phyloP scores from a whole-genome alignment of 1,284 basidiomycete genomes.

The Ganoderma meredithae region DNA sequence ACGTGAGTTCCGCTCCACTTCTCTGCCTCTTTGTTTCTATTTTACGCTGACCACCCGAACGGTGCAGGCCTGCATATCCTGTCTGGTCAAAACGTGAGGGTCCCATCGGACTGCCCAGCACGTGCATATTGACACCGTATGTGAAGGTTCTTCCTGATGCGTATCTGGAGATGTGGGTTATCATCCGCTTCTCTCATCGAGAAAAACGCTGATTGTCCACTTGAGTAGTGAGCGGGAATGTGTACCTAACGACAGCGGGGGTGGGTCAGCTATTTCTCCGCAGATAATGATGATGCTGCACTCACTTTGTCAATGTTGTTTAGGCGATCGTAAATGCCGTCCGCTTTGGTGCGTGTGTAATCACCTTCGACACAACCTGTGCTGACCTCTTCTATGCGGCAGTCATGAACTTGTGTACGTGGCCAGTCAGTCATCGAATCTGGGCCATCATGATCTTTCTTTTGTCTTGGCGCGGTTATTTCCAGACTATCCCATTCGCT shows the following conservation, averaged over 20 bases:
- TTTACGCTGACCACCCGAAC: background rate
- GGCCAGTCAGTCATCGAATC: background rate
- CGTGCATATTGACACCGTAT: background rate
- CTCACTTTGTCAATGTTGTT: background rate
- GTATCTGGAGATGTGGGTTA: background rate
- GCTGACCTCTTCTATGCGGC: too few relatives aligned
- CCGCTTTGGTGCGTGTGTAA: background rate
- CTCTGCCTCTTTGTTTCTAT: background rate
- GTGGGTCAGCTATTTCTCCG: background rate
- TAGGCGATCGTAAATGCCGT: background rate
- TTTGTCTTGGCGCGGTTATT: background rate
- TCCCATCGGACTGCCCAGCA: too few relatives aligned
- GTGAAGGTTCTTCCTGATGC: background rate
- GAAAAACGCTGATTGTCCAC: background rate
- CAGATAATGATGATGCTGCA: background rate
- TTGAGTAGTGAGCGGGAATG: background rate
- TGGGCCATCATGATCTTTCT: background rate
- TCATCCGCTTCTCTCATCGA: background rate
- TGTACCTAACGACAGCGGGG: background rate
- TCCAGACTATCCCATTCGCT: constrained; percentile 1
- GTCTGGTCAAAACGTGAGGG: background rate
- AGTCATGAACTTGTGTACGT: background rate
- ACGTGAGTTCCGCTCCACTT: background rate
- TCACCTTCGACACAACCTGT: background rate
- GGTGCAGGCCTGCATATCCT: background rate